Evolutionary conservation across 2,329 filamentous ascomycete genomes (phyloP).

Genomic region (Drechslerella dactyloides): DNA sequence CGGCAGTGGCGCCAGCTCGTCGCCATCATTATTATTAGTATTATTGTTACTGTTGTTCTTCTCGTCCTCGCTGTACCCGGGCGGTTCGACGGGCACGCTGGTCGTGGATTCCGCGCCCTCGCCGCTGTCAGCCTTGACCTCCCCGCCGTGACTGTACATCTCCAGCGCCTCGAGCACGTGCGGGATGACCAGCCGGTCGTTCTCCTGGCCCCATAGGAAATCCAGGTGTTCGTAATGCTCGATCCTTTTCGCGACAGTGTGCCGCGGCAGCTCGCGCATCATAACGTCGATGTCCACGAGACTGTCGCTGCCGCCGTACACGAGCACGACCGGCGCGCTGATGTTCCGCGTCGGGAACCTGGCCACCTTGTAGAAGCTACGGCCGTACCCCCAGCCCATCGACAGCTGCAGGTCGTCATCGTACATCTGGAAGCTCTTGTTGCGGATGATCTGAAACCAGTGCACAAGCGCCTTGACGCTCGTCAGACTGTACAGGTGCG

Average conservation of each 20-base stretch:
- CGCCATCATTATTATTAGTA: slow-evolving; percentile 1
- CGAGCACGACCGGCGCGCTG: slow-evolving; percentile 88
- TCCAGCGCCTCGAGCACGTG: slow-evolving; percentile 90
- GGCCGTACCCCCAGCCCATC: slow-evolving; percentile 66
- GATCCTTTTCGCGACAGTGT: slow-evolving; percentile 79
- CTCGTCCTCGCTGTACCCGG: slow-evolving; percentile 46
- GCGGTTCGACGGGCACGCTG: slow-evolving; percentile 21
- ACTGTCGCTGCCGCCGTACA: slow-evolving; percentile 93
- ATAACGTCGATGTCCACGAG: slow-evolving; percentile 92
- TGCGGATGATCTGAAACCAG: slow-evolving; percentile 99
- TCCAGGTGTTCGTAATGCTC: slow-evolving; percentile 96
- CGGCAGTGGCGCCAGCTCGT: not conserved
- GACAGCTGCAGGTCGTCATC: slow-evolving; percentile 89
- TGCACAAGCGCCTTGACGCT: slow-evolving; percentile 97
- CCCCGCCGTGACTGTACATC: slow-evolving; percentile 63
- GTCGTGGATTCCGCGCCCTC: not conserved
- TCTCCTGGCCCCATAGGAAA: slow-evolving; percentile 90
- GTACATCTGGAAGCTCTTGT: slow-evolving; percentile 96
- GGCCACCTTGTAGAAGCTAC: slow-evolving; percentile 88
- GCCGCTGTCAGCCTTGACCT: slow-evolving; percentile 5
- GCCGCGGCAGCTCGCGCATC: slow-evolving; percentile 82
- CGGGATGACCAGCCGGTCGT: slow-evolving; percentile 81
- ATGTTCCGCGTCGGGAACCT: slow-evolving; percentile 97
- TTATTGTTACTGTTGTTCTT: slow-evolving; percentile 25
- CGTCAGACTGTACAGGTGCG: slow-evolving; percentile 94